Evolutionary conservation across 2,329 filamentous ascomycete species (phyloP).

Genomic region (Fusarium phyllophilum): DNA sequence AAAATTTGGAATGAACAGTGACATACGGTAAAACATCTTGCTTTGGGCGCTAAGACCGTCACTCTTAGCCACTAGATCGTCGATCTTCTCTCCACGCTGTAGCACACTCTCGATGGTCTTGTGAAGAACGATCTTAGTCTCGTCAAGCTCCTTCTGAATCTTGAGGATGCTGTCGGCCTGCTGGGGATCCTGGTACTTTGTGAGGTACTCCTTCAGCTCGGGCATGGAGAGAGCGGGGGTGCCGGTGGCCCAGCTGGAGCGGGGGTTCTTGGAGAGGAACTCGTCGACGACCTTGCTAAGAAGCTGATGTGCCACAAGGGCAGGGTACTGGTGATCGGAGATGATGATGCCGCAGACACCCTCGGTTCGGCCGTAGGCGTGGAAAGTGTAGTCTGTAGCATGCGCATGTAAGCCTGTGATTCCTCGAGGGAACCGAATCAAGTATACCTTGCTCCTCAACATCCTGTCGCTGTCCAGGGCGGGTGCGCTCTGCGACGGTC

Average conservation of each 20-base stretch:
- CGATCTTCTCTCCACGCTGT: conserved; percentile 95
- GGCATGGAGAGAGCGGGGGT: conserved; percentile 70
- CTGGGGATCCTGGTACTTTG: conserved; percentile 83
- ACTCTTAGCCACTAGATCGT: conserved; percentile 92
- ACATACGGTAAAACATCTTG: conserved; percentile 95
- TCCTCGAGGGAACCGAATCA: background rate
- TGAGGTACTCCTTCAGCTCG: conserved; percentile 79
- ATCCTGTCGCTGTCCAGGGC: conserved; percentile 83
- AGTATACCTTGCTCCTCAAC: conserved; percentile 79
- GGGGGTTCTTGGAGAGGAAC: conserved; percentile 81
- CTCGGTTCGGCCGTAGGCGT: conserved; percentile 79
- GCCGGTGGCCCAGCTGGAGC: conserved; percentile 70
- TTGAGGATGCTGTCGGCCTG: conserved; percentile 93
- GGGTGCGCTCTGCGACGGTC: conserved; percentile 87
- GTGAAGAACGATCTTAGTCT: conserved; percentile 96
- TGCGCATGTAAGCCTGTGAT: conserved; percentile 26
- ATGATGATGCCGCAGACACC: conserved; percentile 82
- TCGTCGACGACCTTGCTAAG: conserved; percentile 89
- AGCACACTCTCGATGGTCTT: conserved; percentile 92
- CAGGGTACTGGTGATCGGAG: conserved; percentile 78
- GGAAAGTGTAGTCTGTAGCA: conserved; percentile 73
- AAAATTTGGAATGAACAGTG: background rate
- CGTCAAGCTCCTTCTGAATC: conserved; percentile 96
- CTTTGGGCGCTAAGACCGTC: conserved; percentile 89
- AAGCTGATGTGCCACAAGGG: conserved; percentile 84